Percentiles rank a stretch among this genome's conserved stretches.
Conservation (phyloP, 805 yeast species). For the Wickerhamiella bombiphila region DNA sequence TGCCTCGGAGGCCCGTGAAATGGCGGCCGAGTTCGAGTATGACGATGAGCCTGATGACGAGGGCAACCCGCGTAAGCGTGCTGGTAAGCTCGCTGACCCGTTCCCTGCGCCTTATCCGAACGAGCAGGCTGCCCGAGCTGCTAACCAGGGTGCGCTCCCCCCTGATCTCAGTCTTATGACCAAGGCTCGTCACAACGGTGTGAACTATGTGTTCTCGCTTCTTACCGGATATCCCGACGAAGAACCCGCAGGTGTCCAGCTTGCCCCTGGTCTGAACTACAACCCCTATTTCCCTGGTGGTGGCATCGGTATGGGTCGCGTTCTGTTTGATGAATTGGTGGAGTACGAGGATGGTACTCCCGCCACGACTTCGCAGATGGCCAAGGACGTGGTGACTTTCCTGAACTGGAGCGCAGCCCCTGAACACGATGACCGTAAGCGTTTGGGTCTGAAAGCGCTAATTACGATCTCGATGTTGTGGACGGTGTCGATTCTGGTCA, state of each 20-base stretch:
- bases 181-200: constrained; percentile 97
- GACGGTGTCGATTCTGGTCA: constrained; percentile 76
- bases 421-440: constrained; percentile 96
- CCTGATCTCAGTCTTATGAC: constrained; percentile 95
- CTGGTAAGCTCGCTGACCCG: constrained; percentile 93
- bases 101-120: constrained; percentile 92
- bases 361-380: constrained; percentile 97
- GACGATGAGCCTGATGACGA: constrained; percentile 93
- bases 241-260: constrained; percentile 89
- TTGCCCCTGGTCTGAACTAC: constrained; percentile 92
- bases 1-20: constrained; percentile 71
- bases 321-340: constrained; percentile 88
- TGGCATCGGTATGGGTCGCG: constrained; percentile 98
- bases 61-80: constrained; percentile 95
- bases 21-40: constrained; percentile 94
- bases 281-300: constrained; percentile 99
- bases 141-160: constrained; percentile 97
- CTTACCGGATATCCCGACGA: constrained; percentile 99
- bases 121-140: constrained; percentile 99
- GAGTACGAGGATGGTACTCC: constrained; percentile 99
- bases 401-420: constrained; percentile 98
- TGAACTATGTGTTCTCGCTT: constrained; percentile 86
- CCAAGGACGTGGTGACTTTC: constrained; percentile 92
- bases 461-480: constrained; percentile 64
- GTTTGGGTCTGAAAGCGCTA: constrained; percentile 85